A percentile compares a stretch with the other conserved stretches of the same genome.
These are phyloP conservation scores for Calocybe cyanea DNA, from an alignment of 768 basidiomycete genomes.

Conservation along the genomic window DNA sequence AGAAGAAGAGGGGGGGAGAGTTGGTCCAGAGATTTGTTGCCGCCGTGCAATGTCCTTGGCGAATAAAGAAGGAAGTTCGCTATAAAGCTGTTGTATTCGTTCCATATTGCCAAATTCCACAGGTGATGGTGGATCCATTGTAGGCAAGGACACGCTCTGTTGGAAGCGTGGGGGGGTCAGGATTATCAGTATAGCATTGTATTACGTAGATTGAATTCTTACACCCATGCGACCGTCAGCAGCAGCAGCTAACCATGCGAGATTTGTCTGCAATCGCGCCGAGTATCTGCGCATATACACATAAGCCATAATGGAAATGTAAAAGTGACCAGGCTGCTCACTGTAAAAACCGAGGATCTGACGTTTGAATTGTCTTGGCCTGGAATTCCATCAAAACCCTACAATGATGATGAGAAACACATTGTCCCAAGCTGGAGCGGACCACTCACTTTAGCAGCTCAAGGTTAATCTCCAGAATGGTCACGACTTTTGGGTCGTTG, in stretches of 20 bases:
- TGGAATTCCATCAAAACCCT: constrained; percentile 67
- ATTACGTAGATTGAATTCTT: constrained; percentile 16
- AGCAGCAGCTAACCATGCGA: constrained; percentile 67
- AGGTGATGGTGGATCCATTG: constrained; percentile 49
- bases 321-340: constrained; percentile 29
- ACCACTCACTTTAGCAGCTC: constrained; percentile 62
- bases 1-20: too few relatives aligned
- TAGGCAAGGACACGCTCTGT: constrained; percentile 38
- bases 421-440: background rate
- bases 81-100: constrained; percentile 64
- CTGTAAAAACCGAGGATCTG: constrained; percentile 55
- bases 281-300: constrained; percentile 43
- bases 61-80: constrained; percentile 57
- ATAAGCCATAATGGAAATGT: constrained; percentile 1
- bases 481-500: constrained; percentile 45
- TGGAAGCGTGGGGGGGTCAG: constrained; percentile 25
- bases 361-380: constrained; percentile 39
- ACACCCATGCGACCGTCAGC: constrained; percentile 55
- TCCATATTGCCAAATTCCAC: constrained; percentile 45
- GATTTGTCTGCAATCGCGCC: constrained; percentile 61
- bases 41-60: constrained; percentile 56
- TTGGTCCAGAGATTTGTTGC: constrained; percentile 20
- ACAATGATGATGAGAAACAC: background rate
- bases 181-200: constrained; percentile 1
- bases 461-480: constrained; percentile 63